Percentiles rank a stretch among this genome's conserved stretches.
phyloP scores from a whole-genome alignment of 2,329 filamentous ascomycete species.

The Fusarium anguioides region DNA sequence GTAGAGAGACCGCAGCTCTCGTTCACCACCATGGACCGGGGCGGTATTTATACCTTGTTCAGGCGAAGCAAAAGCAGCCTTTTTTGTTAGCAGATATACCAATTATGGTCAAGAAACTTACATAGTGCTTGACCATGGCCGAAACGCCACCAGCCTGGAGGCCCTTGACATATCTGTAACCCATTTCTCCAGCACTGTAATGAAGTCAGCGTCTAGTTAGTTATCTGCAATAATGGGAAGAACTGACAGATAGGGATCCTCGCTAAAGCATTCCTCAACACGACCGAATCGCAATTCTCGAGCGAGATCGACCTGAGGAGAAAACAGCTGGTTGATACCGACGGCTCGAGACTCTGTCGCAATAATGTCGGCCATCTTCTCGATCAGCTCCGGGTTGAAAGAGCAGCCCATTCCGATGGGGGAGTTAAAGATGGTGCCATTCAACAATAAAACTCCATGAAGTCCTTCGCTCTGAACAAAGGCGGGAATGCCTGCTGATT shows the following conservation, averaged over 20 bases:
- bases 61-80: conserved; percentile 71
- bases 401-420: conserved; percentile 79
- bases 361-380: conserved; percentile 75
- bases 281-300: conserved; percentile 77
- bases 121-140: conserved; percentile 81
- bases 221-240: too few relatives aligned
- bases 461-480: conserved; percentile 80
- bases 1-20: conserved; percentile 65
- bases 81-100: background rate
- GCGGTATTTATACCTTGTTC: conserved; percentile 80
- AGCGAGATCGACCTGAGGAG: conserved; percentile 76
- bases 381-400: conserved; percentile 72
- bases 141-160: conserved; percentile 74
- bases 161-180: conserved; percentile 66
- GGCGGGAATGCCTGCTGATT: conserved; percentile 70
- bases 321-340: conserved; percentile 79
- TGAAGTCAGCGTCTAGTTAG: conserved; percentile 12
- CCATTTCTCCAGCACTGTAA: conserved; percentile 69
- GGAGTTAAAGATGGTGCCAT: conserved; percentile 83
- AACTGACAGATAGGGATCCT: conserved; percentile 70
- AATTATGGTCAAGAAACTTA: conserved; percentile 39
- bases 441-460: conserved; percentile 76
- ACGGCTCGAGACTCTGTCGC: conserved; percentile 73
- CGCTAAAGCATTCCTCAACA: conserved; percentile 79
- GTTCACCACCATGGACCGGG: conserved; percentile 64